These are phyloP conservation scores for Lactarius quietus DNA, from an alignment of 768 basidiomycete genomes.

Conservation along the genomic window DNA sequence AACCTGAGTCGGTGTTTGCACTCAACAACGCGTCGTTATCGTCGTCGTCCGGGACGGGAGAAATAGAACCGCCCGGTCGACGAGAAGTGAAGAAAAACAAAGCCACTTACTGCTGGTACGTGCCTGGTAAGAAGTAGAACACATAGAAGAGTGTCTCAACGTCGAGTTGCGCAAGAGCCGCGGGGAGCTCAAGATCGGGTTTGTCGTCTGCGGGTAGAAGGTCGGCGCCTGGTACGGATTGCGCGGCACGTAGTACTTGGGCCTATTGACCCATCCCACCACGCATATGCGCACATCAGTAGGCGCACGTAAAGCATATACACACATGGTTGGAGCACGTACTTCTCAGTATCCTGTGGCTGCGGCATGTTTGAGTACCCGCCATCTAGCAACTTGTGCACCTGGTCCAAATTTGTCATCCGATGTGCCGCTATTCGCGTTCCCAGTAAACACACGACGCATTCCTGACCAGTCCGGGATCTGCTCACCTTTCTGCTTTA, in stretches of 20 bases:
- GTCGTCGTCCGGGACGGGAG: background rate
- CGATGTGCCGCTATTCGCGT: constrained; percentile 59
- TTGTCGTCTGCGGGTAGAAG: constrained; percentile 91
- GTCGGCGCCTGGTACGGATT: constrained; percentile 88
- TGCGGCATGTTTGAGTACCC: constrained; percentile 86
- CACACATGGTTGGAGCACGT: constrained; percentile 25
- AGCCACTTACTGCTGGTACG: constrained; percentile 86
- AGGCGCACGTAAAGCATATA: background rate
- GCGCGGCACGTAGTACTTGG: constrained; percentile 93
- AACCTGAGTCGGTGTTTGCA: constrained; percentile 48
- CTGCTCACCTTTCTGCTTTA: constrained; percentile 87
- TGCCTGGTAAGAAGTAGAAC: constrained; percentile 96
- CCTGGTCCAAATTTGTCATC: constrained; percentile 82
- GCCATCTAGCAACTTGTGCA: constrained; percentile 92
- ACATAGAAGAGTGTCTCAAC: constrained; percentile 98
- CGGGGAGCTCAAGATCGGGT: constrained; percentile 75
- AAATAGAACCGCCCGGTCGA: background rate
- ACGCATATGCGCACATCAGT: constrained; percentile 16
- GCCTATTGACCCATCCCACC: constrained; percentile 47
- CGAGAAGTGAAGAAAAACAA: background rate
- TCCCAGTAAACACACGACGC: background rate
- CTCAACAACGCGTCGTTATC: background rate
- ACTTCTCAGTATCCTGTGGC: constrained; percentile 96
- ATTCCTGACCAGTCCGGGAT: background rate
- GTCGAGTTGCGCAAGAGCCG: constrained; percentile 84